phyloP scores from a whole-genome alignment of 257 asterid species.

The Capsicum chinense region DNA sequence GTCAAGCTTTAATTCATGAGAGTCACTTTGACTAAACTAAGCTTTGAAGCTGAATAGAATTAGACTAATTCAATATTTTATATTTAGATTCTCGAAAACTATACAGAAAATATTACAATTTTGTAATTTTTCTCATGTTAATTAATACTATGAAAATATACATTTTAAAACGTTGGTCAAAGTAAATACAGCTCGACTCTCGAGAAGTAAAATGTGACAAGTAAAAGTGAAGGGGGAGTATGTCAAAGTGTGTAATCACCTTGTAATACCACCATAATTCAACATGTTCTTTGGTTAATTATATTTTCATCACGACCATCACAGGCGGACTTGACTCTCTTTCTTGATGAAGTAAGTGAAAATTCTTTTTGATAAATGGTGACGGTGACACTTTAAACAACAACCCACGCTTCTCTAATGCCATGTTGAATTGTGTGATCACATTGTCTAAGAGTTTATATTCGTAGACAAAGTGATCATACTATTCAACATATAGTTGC shows the following conservation, averaged over 20 bases:
- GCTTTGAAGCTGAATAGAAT: not conserved
- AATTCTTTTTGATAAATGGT: not conserved
- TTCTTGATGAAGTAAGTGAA: not conserved
- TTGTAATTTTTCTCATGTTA: not conserved
- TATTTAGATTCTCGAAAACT: not conserved
- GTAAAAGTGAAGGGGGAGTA: not conserved
- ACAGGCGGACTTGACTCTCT: not conserved
- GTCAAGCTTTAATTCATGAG: too few species aligned
- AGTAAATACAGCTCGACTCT: not conserved
- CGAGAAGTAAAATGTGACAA: not conserved
- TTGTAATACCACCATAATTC: not conserved
- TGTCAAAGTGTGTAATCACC: not conserved
- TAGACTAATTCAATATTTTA: too few species aligned
- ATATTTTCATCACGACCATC: not conserved
- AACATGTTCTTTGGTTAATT: not conserved
- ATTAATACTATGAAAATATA: not conserved
- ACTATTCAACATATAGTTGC: not conserved
- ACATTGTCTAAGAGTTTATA: not conserved
- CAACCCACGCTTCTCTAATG: not conserved
- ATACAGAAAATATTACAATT: too few species aligned
- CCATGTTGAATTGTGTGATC: not conserved
- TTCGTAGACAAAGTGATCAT: conserved; percentile 8
- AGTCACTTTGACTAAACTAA: not conserved
- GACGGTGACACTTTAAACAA: not conserved
- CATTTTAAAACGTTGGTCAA: not conserved